These are phyloP conservation scores for Auricularia heimuer DNA, from an alignment of 768 basidiomycete species.

Conservation along the genomic window DNA sequence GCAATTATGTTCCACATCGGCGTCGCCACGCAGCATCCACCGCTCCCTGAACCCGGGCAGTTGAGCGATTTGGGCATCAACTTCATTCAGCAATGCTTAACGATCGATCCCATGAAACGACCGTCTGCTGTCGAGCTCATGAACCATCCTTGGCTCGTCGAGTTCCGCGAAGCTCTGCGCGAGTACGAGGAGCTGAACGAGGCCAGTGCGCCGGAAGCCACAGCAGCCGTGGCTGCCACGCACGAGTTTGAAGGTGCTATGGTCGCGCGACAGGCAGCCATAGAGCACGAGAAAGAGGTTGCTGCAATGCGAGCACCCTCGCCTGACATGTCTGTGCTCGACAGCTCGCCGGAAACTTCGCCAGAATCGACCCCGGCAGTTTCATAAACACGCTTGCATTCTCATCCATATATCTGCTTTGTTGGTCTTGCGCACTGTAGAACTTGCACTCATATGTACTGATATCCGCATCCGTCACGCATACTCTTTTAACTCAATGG, in stretches of 20 bases:
- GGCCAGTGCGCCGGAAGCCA: constrained; percentile 42
- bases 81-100: constrained; percentile 88
- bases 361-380: constrained; percentile 18
- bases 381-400: not conserved
- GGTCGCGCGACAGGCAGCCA: constrained; percentile 47
- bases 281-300: constrained; percentile 49
- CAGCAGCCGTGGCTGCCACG: constrained; percentile 36
- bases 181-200: constrained; percentile 48
- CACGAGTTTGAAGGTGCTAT: constrained; percentile 40
- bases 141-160: constrained; percentile 83
- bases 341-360: constrained; percentile 28
- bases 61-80: constrained; percentile 82
- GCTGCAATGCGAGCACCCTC: constrained; percentile 45
- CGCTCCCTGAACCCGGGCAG: constrained; percentile 84
- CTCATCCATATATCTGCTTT: not conserved
- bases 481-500: not conserved
- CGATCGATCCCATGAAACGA: constrained; percentile 72
- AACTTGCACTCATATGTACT: not conserved
- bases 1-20: constrained; percentile 99
- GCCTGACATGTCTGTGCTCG: constrained; percentile 18
- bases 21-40: constrained; percentile 92
- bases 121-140: constrained; percentile 81
- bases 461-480: not conserved
- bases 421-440: not conserved
- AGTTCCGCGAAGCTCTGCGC: constrained; percentile 61